phyloP scores from a whole-genome alignment of 2,329 filamentous ascomycete species.

The Fusarium veterinarium region DNA sequence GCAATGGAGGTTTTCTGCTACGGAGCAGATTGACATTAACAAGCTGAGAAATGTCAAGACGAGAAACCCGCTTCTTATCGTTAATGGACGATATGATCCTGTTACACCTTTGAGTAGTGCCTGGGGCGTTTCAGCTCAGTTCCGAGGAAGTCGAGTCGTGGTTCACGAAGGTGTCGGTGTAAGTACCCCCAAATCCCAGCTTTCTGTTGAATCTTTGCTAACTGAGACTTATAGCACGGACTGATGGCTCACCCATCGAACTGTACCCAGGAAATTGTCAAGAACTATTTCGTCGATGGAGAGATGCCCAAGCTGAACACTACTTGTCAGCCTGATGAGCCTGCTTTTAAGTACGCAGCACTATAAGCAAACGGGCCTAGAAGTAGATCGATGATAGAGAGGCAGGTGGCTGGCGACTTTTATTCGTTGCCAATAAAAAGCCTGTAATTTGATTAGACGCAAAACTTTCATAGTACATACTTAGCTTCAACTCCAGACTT shows the following conservation, averaged over 20 bases:
- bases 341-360: background rate
- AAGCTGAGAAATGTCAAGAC: slow-evolving; percentile 10
- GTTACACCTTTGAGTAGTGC: background rate
- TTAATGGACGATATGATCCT: slow-evolving; percentile 3
- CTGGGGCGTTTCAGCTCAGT: background rate
- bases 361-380: accelerated
- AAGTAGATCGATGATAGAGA: background rate
- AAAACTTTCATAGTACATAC: background rate
- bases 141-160: slow-evolving; percentile 4
- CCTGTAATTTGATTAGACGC: background rate
- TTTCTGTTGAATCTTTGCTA: background rate
- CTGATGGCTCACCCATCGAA: background rate
- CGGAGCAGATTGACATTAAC: background rate
- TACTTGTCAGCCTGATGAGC: background rate
- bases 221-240: background rate
- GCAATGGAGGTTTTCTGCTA: background rate
- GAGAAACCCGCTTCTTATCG: background rate
- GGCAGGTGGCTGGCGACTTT: accelerated
- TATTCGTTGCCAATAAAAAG: accelerated
- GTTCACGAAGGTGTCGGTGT: slow-evolving; percentile 12
- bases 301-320: slow-evolving; percentile 3
- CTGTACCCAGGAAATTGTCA: background rate
- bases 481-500: background rate
- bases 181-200: background rate
- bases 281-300: background rate